Conservation (phyloP, 495 filamentous ascomycete genomes). For the Parachaetomium inaequale region DNA sequence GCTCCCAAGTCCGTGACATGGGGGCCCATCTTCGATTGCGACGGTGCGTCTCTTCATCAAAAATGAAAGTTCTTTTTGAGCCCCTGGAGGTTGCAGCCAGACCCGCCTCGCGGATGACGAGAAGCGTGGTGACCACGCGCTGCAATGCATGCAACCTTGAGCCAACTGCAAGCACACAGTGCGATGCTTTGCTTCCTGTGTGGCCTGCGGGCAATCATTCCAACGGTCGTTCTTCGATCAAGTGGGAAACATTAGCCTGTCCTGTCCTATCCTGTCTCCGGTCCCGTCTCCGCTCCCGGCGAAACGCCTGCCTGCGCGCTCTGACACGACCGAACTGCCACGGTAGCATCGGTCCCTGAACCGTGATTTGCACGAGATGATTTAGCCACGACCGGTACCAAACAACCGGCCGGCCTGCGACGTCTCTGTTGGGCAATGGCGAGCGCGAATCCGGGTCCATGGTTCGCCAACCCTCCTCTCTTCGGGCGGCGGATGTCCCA, state of each 20-base stretch:
- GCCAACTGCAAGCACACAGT: background rate
- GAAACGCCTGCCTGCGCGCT: background rate
- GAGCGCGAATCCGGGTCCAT: background rate
- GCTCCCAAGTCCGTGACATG: background rate
- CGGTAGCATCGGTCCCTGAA: background rate
- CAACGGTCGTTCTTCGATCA: background rate
- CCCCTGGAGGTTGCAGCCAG: background rate
- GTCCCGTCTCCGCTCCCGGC: background rate
- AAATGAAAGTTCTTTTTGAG: background rate
- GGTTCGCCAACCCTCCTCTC: background rate
- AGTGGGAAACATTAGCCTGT: conserved; percentile 2
- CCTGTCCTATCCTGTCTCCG: conserved; percentile 2
- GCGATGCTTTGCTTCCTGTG: background rate
- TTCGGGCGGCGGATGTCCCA: background rate
- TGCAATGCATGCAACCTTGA: background rate
- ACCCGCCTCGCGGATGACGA: background rate
- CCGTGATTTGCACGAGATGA: background rate
- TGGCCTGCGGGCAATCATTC: background rate
- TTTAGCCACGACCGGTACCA: conserved; percentile 18
- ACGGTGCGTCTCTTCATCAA: background rate
- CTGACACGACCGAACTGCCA: background rate
- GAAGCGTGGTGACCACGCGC: background rate
- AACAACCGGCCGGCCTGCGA: background rate
- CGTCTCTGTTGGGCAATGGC: conserved; percentile 8
- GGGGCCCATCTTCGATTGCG: background rate